Evolutionary conservation across 495 filamentous ascomycete genomes (phyloP), one percentile per base, ranked within the genome.

Genomic region (Terfezia claveryi): DNA sequence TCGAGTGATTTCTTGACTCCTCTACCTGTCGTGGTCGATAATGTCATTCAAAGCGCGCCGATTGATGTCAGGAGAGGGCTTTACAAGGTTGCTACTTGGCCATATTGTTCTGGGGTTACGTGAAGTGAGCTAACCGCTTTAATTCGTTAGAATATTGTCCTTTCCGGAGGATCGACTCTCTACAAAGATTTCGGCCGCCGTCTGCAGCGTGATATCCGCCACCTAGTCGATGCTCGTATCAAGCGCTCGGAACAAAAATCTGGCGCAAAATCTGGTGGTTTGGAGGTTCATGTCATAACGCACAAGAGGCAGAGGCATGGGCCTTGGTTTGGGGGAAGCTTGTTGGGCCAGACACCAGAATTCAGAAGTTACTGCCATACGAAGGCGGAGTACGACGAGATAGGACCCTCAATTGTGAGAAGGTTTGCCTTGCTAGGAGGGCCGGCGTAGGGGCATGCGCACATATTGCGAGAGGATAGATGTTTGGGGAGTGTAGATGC

Each of bases 281-380:
- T 98, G 62, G 91, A 98, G 56, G 91, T 98, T 49, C 86, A 92
- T 59, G 91, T 98, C 56, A 87, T 98, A 57, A 83, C 85, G 49
- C 92, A 98, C 72, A 93, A 91, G 75, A 73, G 88, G 67, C 91
- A 98, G 75, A 73, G 87, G 55, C 88, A 98, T 65, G 91, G 91
- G 11, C 91, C 91, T 38, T 98, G 91, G 91, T 98, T 95, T 69
- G 91, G 91, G 63, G 91, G 91, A 53, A 91, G 84, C 66, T 75
- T 98, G 73, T 72, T 98, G 58, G 92, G 89, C 53, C 91, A 95
- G 73, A 98, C 91, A 16, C 91, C 91, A n/a, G 92, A 96, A 68
- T 98, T 98, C 74, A 75, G 85, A 66, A 93, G 85, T 68, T 96
- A 95, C 73, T 98, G 91, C 72, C 91, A 98, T 68, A 98, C 91